Percentiles rank a stretch among this genome's conserved stretches.
Evolutionary conservation across 768 basidiomycete species (phyloP).

Genomic region (Suillus bovinus): DNA sequence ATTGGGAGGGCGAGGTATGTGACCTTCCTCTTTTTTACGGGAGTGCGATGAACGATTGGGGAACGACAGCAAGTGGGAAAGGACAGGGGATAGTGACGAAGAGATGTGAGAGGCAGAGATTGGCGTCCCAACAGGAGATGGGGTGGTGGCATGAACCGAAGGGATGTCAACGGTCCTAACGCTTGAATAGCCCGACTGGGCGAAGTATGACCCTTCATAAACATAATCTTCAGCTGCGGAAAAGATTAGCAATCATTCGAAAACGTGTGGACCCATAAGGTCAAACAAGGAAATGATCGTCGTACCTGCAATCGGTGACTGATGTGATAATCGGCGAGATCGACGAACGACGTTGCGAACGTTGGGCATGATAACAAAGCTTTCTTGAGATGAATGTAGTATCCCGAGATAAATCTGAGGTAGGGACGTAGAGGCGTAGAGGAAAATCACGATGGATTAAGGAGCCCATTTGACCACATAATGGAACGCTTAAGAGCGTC

Average conservation of each 20-base stretch:
- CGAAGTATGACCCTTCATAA: constrained; percentile 24
- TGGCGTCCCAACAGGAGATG: constrained; percentile 20
- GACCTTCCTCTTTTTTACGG: constrained; percentile 43
- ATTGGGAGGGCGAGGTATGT: constrained; percentile 79
- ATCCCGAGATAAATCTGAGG: constrained; percentile 4
- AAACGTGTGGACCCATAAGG: constrained; percentile 26
- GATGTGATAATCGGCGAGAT: constrained; percentile 46
- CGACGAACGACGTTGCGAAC: constrained; percentile 35
- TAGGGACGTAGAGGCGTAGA: constrained; percentile 17
- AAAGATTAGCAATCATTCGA: constrained; percentile 37
- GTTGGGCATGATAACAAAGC: constrained; percentile 30
- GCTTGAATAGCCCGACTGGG: constrained; percentile 24
- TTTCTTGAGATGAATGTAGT: constrained; percentile 8
- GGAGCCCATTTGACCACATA: constrained; percentile 12
- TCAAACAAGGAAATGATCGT: constrained; percentile 19
- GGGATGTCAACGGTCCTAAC: constrained; percentile 15
- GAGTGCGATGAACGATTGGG: constrained; percentile 40
- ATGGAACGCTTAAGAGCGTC: constrained; percentile 31
- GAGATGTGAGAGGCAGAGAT: constrained; percentile 15
- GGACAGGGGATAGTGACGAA: constrained; percentile 15
- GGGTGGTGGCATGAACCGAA: constrained; percentile 14
- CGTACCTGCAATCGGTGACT: constrained; percentile 38
- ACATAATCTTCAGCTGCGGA: constrained; percentile 31
- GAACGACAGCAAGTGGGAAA: constrained; percentile 29
- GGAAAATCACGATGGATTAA: constrained; percentile 8